Evolutionary conservation across 2,329 filamentous ascomycete species (phyloP), one percentile per base, ranked within the genome.

Genomic region (Aspergillus fructus): DNA sequence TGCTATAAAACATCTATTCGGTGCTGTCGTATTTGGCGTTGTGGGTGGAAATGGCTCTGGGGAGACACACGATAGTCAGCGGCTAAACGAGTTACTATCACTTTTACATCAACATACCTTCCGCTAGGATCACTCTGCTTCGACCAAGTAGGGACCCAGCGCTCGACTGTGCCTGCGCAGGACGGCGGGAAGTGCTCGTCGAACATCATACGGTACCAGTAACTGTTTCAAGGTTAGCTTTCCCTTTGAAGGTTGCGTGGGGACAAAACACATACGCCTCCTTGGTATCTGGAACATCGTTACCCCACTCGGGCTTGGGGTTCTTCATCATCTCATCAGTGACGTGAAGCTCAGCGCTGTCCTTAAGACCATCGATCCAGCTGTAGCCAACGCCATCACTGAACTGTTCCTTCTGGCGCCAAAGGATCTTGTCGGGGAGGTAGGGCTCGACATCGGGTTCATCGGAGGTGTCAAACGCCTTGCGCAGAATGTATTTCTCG

Each of bases 401-500:
- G 82, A 99, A 99, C 80, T 99, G 94, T 81, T 99, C 94, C 86
- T 99, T 99, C 79, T 99, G 96, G 73, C 96, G 85, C 90, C 91
- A 99, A 56, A 99, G 87, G 67, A 99, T 99, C 74, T 93, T 87
- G 17, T 96, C 88, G 7, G 96, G 94, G n/a, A 99, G 86, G 80
- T 97, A 99, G 9, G 94, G 87, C 66, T 89, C 79, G 49, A 83
- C 85, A 48, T 83, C 87, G 15, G 93, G 91, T 77, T 96, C 90
- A 71, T 93, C 91, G 48, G 84, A 85, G 30, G 92, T 96, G 78
- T 99, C 94, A 73, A 99, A 99, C 3, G 94, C 96, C 79, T 97
- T 97, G 72, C 94, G 90, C 65, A 99, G 83, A 65, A 99, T 96
- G 83, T 97, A 96, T 81, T 99, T 99, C 79, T 99, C 94, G 64